phyloP scores from a whole-genome alignment of 78 protist species.

The Speleostelium caveatum region DNA sequence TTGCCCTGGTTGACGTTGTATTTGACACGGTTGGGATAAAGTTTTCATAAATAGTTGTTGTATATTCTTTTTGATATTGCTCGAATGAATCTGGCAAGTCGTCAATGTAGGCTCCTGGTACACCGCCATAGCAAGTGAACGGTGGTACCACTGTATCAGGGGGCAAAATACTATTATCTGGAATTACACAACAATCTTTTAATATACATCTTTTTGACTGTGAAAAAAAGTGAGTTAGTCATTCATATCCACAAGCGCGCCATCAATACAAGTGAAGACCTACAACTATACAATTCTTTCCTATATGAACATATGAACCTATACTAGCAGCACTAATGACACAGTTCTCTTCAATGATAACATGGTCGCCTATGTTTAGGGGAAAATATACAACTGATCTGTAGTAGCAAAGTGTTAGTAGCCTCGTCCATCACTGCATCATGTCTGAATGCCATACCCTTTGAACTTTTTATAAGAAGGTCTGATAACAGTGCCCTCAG shows the following conservation, averaged over 20 bases:
- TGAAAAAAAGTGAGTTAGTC: background rate
- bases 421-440: background rate
- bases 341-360: slow-evolving; percentile 35
- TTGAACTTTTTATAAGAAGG: slow-evolving; percentile 73
- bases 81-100: slow-evolving; percentile 69
- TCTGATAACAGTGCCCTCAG: slow-evolving; percentile 58
- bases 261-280: background rate
- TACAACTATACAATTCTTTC: slow-evolving; percentile 76
- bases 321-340: slow-evolving; percentile 69
- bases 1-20: background rate
- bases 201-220: slow-evolving; percentile 80
- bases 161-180: slow-evolving; percentile 54
- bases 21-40: slow-evolving; percentile 10
- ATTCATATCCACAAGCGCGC: background rate
- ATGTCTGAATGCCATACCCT: slow-evolving; percentile 9
- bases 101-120: slow-evolving; percentile 55
- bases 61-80: slow-evolving; percentile 50
- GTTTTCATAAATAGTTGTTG: slow-evolving; percentile 42
- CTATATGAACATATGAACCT: slow-evolving; percentile 71
- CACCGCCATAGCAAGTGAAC: slow-evolving; percentile 43
- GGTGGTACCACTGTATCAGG: slow-evolving; percentile 81
- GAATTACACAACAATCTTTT: slow-evolving; percentile 75
- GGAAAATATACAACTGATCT: slow-evolving; percentile 56
- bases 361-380: slow-evolving; percentile 66
- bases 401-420: background rate